Conservation (phyloP, 1,284 basidiomycete genomes). For the Neolentinus lepideus region DNA sequence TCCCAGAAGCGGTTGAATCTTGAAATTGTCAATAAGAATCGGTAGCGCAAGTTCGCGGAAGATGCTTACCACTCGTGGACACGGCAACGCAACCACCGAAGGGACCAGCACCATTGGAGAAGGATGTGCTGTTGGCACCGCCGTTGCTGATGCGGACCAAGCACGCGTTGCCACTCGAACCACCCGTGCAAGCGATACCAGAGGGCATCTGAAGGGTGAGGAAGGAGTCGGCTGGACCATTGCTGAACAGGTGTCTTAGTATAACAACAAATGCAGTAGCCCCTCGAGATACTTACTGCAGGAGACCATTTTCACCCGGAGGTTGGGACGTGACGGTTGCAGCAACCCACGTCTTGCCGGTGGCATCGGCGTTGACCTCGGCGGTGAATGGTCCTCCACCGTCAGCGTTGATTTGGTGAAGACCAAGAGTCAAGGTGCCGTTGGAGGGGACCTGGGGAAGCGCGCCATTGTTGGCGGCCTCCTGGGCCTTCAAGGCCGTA, state of each 20-base stretch:
- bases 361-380: slow-evolving; percentile 5
- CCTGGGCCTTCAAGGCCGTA: background rate
- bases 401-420: slow-evolving; percentile 5
- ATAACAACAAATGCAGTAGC: too few relatives aligned
- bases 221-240: slow-evolving; percentile 3
- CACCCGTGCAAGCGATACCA: background rate
- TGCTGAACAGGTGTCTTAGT: slow-evolving; percentile 1
- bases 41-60: too few relatives aligned
- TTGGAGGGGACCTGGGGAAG: slow-evolving; percentile 2
- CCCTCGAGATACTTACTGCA: slow-evolving; percentile 6
- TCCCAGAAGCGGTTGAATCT: too few relatives aligned
- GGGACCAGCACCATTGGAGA: slow-evolving; percentile 5
- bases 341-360: slow-evolving; percentile 3
- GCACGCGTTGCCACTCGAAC: background rate
- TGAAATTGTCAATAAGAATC: too few relatives aligned
- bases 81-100: background rate
- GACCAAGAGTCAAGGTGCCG: slow-evolving; percentile 2
- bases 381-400: slow-evolving; percentile 5
- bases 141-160: slow-evolving; percentile 5
- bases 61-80: background rate
- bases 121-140: background rate
- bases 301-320: slow-evolving; percentile 5
- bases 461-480: background rate
- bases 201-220: slow-evolving; percentile 3
- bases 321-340: slow-evolving; percentile 3